Conservation (phyloP, 495 filamentous ascomycete genomes). For the Hypoxylon fuscum region DNA sequence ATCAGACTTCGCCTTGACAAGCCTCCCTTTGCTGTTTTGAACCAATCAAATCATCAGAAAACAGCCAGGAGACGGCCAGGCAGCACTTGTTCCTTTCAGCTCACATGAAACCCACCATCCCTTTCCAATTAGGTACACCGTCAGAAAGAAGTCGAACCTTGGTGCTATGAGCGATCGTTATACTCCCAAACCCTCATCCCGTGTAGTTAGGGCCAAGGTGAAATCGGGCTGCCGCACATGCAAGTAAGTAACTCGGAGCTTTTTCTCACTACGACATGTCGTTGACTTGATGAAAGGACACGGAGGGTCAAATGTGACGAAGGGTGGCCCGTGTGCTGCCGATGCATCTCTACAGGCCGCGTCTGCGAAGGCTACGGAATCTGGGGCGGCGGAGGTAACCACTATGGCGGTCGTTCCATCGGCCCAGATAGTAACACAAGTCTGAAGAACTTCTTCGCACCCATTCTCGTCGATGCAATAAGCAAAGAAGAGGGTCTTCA, state of each 20-base stretch:
- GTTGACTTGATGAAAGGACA: constrained; percentile 40
- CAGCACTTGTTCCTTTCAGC: too few species aligned
- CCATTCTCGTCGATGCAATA: constrained; percentile 16
- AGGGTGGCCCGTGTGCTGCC: constrained; percentile 59
- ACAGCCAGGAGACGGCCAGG: too few species aligned
- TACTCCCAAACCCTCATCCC: constrained; percentile 10
- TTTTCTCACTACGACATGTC: neutral
- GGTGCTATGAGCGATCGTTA: neutral
- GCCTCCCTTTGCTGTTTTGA: too few species aligned
- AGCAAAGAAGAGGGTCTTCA: constrained; percentile 41
- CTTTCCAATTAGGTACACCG: too few species aligned
- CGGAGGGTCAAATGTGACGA: constrained; percentile 69
- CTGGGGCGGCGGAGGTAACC: constrained; percentile 58
- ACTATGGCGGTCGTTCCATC: constrained; percentile 28
- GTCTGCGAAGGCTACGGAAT: constrained; percentile 67
- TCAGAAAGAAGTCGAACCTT: neutral
- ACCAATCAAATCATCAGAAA: too few species aligned
- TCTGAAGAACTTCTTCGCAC: constrained; percentile 7
- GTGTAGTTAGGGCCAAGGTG: constrained; percentile 41
- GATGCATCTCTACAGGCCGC: constrained; percentile 64
- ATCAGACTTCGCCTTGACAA: too few species aligned
- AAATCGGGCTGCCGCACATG: constrained; percentile 64
- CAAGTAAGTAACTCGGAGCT: constrained; percentile 50
- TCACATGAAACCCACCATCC: too few species aligned
- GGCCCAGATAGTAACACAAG: constrained; percentile 4